Conservation (phyloP, 371 early-diverging fungal genomes). For the Mucor mucedo region DNA sequence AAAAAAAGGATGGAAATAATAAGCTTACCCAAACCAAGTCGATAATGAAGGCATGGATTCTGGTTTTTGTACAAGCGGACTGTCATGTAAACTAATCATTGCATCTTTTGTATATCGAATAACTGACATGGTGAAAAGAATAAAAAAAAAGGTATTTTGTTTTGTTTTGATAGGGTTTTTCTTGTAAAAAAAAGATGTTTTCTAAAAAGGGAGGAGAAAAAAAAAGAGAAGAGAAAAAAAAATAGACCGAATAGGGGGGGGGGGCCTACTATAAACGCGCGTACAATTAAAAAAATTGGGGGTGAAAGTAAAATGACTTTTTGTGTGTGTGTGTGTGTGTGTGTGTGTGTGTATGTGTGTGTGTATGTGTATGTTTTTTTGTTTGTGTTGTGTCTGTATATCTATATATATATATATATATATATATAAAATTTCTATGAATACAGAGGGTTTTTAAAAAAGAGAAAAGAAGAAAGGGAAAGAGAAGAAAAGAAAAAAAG, state of each 20-base stretch:
- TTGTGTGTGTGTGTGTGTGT: too few relatives aligned
- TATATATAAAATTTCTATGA: too few relatives aligned
- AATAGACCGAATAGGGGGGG: constrained; percentile 12
- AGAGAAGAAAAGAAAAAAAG: too few relatives aligned
- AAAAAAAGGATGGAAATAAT: neutral
- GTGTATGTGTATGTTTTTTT: too few relatives aligned
- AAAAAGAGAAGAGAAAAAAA: neutral
- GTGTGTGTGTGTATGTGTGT: too few relatives aligned
- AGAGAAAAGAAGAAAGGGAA: too few relatives aligned
- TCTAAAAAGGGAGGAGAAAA: neutral
- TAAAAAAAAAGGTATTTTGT: neutral
- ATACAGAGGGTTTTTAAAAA: too few relatives aligned
- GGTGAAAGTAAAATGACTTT: neutral
- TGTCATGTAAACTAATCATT: constrained; percentile 52
- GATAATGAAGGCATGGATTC: constrained; percentile 50
- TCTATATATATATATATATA: too few relatives aligned
- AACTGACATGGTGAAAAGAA: constrained; percentile 5
- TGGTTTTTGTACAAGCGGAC: constrained; percentile 57
- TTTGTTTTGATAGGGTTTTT: neutral
- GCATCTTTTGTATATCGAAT: constrained; percentile 55
- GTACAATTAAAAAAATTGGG: constrained; percentile 10
- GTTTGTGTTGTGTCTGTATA: too few relatives aligned
- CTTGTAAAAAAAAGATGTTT: too few relatives aligned
- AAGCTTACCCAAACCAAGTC: constrained; percentile 56
- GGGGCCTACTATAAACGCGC: constrained; percentile 6